Evolutionary conservation across 2,329 filamentous ascomycete genomes (phyloP), one percentile per base, ranked within the genome.

Genomic region (Beauveria medogensis): DNA sequence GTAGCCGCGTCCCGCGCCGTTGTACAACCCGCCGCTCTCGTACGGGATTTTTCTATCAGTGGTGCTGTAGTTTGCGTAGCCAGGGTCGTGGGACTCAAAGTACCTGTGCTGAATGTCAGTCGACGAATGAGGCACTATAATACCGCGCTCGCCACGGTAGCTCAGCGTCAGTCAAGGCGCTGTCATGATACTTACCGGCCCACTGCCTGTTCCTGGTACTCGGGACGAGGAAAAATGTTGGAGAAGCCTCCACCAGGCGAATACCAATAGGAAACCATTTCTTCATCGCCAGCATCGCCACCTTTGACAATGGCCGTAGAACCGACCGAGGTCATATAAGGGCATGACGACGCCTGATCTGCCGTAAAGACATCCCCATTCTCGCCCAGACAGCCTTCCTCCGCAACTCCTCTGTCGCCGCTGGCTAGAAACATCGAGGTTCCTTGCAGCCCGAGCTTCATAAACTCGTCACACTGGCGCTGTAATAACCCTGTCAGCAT

Each of bases 321-420:
- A 43, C 80, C 80, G 3, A 82, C 79, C 6, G 76, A 73, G 0
- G 77, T 80, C 28, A 82, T 69, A 66, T 77, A 5, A 75, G 80
- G 63, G 75, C 66, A 80, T 78, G 8, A 61, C 62, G 5, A 77
- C 72, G 40, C 70, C 67, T 2, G 70, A 64, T 66, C 77, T 75
- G 67, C 77, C 20, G 66, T 71, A 60, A 72, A 68, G 26, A 68
- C 59, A 61, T 59, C 26, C 2, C 18, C 12, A n/a, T 59, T 41
- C 22, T 56, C 14, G 3, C 63, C 67, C 64, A 63, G 40, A 22
- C 63, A 64, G 1, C 55, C 59, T 63, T 60, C 53, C 62, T 67
- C 22, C 2, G 69, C 73, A 3, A 75, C 72, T 8, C 75, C 75
- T n/a, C 67, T 66, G 63, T 77, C 75, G 43, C 76, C 77, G 3